These are phyloP conservation scores for Metschnikowia baotianmanensis DNA, from an alignment of 805 yeast genomes.

Conservation along the genomic window DNA sequence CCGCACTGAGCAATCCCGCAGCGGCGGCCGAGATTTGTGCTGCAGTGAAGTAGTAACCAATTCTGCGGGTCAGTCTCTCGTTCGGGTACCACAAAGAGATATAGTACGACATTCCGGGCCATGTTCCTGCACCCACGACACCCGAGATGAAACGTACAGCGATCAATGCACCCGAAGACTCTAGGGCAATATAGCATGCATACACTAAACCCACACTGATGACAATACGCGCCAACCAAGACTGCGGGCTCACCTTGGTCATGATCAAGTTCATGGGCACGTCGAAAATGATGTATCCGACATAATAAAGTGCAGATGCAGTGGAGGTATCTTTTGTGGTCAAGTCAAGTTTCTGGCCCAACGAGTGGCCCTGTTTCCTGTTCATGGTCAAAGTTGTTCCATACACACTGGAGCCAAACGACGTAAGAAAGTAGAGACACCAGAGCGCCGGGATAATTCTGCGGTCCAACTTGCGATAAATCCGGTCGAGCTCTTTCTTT, in stretches of 20 bases:
- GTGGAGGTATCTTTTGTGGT: constrained; percentile 59
- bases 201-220: constrained; percentile 76
- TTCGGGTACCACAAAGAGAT: constrained; percentile 83
- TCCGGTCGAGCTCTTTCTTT: constrained; percentile 40
- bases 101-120: constrained; percentile 90
- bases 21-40: constrained; percentile 91
- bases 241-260: constrained; percentile 82
- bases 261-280: constrained; percentile 83
- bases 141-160: constrained; percentile 75
- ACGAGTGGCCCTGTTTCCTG: constrained; percentile 55
- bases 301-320: constrained; percentile 79
- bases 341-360: constrained; percentile 49
- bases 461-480: constrained; percentile 61
- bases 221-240: constrained; percentile 80
- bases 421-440: constrained; percentile 73
- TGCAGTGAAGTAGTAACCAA: constrained; percentile 88
- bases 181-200: constrained; percentile 65
- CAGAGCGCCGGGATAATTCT: constrained; percentile 82
- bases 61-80: constrained; percentile 69
- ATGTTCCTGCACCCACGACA: constrained; percentile 77
- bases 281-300: constrained; percentile 80
- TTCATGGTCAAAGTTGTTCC: constrained; percentile 85
- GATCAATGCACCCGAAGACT: constrained; percentile 56
- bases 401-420: constrained; percentile 74
- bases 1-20: constrained; percentile 84